These are phyloP conservation scores for Aspergillus oerlinghausenensis DNA, from an alignment of 2,329 filamentous ascomycete genomes.

Conservation along the genomic window DNA sequence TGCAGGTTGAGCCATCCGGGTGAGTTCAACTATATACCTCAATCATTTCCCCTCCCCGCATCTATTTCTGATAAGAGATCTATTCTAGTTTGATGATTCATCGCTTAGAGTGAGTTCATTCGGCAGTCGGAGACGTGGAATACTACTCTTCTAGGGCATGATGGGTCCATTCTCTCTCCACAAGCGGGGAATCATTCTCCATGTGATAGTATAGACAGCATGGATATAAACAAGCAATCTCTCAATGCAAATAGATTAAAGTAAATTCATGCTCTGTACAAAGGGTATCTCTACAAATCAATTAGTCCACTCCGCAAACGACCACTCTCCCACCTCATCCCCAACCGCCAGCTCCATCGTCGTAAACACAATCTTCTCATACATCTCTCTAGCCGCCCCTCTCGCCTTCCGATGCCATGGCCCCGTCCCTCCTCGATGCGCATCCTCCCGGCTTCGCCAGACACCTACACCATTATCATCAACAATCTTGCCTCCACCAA, in stretches of 20 bases:
- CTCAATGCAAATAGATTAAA: no score
- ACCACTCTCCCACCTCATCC: slow-evolving; percentile 62
- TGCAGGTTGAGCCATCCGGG: no score
- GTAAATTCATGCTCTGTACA: neutral
- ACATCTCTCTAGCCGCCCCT: slow-evolving; percentile 44
- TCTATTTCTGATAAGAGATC: neutral
- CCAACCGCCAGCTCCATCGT: slow-evolving; percentile 61
- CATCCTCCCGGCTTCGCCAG: slow-evolving; percentile 56
- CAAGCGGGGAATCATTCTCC: neutral
- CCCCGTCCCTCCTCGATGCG: slow-evolving; percentile 56
- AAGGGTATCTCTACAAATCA: neutral
- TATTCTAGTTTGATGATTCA: no score
- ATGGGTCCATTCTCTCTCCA: neutral
- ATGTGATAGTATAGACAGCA: neutral
- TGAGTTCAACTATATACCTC: no score
- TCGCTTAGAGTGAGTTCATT: neutral
- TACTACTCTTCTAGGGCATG: neutral
- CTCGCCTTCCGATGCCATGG: slow-evolving; percentile 55
- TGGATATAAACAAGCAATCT: no score
- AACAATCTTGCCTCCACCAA: neutral
- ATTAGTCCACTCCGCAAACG: slow-evolving; percentile 54
- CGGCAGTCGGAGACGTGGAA: neutral
- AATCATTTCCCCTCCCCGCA: no score
- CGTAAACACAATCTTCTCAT: slow-evolving; percentile 64
- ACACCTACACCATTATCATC: slow-evolving; percentile 53